phyloP scores from a whole-genome alignment of 331 rosid species.

The Erythrophleum ivorense region DNA sequence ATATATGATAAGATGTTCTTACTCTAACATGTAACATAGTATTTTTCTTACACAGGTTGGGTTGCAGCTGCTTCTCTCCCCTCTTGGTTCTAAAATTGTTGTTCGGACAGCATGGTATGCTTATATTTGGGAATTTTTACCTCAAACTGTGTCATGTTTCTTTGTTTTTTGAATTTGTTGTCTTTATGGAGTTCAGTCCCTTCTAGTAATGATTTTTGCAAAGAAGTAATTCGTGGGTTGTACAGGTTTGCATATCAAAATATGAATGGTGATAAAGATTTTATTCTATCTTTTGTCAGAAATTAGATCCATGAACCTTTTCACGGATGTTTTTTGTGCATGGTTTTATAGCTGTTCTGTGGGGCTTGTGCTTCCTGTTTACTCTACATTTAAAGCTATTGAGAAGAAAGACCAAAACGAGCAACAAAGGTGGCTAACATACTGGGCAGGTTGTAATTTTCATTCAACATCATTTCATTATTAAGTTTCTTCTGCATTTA shows the following conservation, averaged over 20 bases:
- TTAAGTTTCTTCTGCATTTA: background rate
- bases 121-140: background rate
- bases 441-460: slow-evolving; percentile 61
- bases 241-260: background rate
- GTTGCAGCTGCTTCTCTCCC: slow-evolving; percentile 47
- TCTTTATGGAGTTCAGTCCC: background rate
- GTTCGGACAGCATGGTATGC: slow-evolving; percentile 57
- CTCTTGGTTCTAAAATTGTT: slow-evolving; percentile 47
- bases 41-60: slow-evolving; percentile 46
- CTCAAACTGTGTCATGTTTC: background rate
- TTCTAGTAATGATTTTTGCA: background rate
- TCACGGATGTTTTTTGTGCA: slow-evolving; percentile 31
- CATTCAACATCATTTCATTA: slow-evolving; percentile 1
- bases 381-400: slow-evolving; percentile 66
- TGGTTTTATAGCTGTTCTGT: slow-evolving; percentile 53
- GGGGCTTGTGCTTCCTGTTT: slow-evolving; percentile 59
- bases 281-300: background rate
- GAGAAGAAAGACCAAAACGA: slow-evolving; percentile 55
- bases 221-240: background rate
- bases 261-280: background rate
- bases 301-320: too few species aligned
- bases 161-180: background rate
- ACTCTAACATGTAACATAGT: background rate
- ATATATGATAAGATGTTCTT: background rate
- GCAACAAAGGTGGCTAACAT: slow-evolving; percentile 57